phyloP scores from a whole-genome alignment of 768 basidiomycete genomes.

The Mycena rosella region DNA sequence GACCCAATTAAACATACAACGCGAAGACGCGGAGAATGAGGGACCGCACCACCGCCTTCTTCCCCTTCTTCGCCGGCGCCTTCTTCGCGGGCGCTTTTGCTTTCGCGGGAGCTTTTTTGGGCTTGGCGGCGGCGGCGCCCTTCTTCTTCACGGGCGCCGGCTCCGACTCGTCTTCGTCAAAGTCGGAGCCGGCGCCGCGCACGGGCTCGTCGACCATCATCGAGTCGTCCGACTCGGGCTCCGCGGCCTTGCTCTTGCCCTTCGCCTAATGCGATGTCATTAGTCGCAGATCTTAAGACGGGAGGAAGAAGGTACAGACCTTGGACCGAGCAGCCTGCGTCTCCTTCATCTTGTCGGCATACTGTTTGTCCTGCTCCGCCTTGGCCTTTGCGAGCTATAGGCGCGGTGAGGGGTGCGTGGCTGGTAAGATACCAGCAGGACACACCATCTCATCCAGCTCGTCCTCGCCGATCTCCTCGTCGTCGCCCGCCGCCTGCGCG shows the following conservation, averaged over 20 bases:
- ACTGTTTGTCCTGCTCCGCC: constrained; percentile 75
- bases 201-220: constrained; percentile 80
- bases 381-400: constrained; percentile 76
- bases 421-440: constrained; percentile 10
- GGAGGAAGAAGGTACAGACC: constrained; percentile 44
- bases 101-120: constrained; percentile 49
- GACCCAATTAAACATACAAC: neutral
- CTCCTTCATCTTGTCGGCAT: constrained; percentile 59
- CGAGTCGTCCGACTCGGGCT: constrained; percentile 75
- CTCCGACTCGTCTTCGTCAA: constrained; percentile 62
- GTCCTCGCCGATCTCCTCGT: constrained; percentile 77
- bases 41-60: constrained; percentile 59
- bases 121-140: constrained; percentile 49
- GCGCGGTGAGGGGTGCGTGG: neutral
- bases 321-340: constrained; percentile 58
- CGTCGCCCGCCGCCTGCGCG: constrained; percentile 62
- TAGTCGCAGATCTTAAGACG: neutral
- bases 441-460: constrained; percentile 80
- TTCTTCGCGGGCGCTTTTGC: constrained; percentile 52
- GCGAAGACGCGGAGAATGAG: neutral
- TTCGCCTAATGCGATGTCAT: constrained; percentile 57
- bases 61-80: constrained; percentile 62
- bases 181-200: constrained; percentile 64
- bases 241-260: constrained; percentile 59
- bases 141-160: constrained; percentile 61